Evolutionary conservation across 1,284 basidiomycete genomes (phyloP), one percentile per base, ranked within the genome.

Genomic region (Naganishia sp.): DNA sequence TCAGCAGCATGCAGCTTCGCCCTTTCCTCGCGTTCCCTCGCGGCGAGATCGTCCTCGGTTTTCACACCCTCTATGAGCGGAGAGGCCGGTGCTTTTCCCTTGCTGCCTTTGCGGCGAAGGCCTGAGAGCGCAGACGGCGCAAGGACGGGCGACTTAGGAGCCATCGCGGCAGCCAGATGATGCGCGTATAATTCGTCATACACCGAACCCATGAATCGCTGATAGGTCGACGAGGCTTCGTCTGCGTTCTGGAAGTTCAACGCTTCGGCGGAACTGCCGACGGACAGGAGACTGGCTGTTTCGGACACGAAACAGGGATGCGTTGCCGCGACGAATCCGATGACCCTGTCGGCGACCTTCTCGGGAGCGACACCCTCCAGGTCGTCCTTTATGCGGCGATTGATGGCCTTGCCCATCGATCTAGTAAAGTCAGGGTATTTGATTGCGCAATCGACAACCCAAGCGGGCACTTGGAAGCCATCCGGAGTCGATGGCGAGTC

Each of bases 181-280:
- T 78, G 73, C 11, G 78, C 69, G 48, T 81, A 74, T 11, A 88
- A 71, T 61, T 85, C 85, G 36, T 84, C 82, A 65, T 86, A 85
- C 4, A 89, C 76, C 3, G 80, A 79, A n/a, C 81, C 79, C 76
- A 90, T 89, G 71, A 94, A 90, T 46, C 85, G 84, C 75, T 94
- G 92, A 57, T 93, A 82, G 65, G 81, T 81, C 65, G 85, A 83
- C 0, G 86, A 69, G 76, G 81, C 70, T 82, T 83, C 69, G 2
- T 74, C 70, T 0, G 80, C 76, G 63, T 77, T 74, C 4, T 70
- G 55, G 45, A 64, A 65, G 13, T 54, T 44, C 36, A 63, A 13
- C 56, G 75, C 74, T 61, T 79, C 72, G 7, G 57, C 31, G n/a
- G 61, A 13, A 53, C 33, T 52, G 64, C n/a, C 16, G 23, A 25